A percentile compares a stretch with the other conserved stretches of the same genome.
These are phyloP conservation scores for Penicillium paradoxum DNA, from an alignment of 495 filamentous ascomycete genomes.

Conservation along the genomic window DNA sequence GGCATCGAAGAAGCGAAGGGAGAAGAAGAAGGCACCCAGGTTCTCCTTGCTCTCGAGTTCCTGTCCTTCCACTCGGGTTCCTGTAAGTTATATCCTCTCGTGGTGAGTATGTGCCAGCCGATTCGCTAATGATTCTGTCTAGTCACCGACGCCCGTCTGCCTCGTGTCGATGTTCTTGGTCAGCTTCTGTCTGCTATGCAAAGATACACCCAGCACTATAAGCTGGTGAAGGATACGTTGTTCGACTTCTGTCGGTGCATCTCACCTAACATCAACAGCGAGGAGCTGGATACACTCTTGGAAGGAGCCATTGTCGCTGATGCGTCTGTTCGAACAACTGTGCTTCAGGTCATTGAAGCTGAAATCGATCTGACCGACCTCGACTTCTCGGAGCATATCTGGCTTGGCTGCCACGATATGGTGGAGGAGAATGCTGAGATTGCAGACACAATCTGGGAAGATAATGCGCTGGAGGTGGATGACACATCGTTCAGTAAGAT, in stretches of 20 bases:
- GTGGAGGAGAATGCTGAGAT: conserved; percentile 82
- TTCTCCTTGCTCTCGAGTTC: conserved; percentile 87
- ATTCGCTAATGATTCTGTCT: conserved; percentile 13
- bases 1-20: conserved; percentile 62
- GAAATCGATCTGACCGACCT: conserved; percentile 87
- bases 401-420: conserved; percentile 88
- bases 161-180: conserved; percentile 65
- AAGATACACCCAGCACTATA: conserved; percentile 86
- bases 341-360: conserved; percentile 83
- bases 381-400: conserved; percentile 82
- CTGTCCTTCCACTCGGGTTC: conserved; percentile 78
- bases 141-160: conserved; percentile 64
- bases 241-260: conserved; percentile 76
- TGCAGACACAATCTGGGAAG: conserved; percentile 87
- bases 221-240: conserved; percentile 86
- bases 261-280: conserved; percentile 62
- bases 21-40: conserved; percentile 78
- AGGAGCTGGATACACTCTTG: conserved; percentile 68
- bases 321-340: conserved; percentile 72
- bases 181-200: conserved; percentile 78
- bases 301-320: conserved; percentile 73
- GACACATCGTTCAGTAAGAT: conserved; percentile 57
- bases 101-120: neutral
- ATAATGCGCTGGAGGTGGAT: conserved; percentile 74
- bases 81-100: conserved; percentile 37